Percentiles rank a stretch among this genome's conserved stretches.
Conservation (phyloP, 495 filamentous ascomycete species). For the Physcia stellaris region DNA sequence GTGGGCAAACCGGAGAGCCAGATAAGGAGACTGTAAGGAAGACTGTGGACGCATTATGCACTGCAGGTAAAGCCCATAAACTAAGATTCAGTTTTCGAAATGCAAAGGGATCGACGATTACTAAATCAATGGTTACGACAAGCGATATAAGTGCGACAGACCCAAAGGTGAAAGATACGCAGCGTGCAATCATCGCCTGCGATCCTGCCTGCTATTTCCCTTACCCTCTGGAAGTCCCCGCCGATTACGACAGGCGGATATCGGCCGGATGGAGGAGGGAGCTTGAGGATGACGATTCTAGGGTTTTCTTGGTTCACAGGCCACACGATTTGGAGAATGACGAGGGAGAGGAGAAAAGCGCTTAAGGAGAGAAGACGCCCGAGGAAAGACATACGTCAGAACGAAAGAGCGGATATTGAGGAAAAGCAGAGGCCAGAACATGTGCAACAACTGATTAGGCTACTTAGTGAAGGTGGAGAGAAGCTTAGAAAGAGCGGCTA, state of each 20-base stretch:
- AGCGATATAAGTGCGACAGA: conserved; percentile 34
- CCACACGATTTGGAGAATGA: conserved; percentile 19
- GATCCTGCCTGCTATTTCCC: conserved; percentile 10
- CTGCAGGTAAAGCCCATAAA: conserved; percentile 42
- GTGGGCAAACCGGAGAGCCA: conserved; percentile 28
- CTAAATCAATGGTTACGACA: conserved; percentile 38
- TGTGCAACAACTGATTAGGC: no score
- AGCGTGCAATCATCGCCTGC: conserved; percentile 35
- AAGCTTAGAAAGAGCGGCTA: no score
- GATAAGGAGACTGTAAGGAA: conserved; percentile 37
- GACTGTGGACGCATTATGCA: conserved; percentile 47
- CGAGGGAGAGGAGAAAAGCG: conserved; percentile 21
- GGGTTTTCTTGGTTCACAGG: conserved; percentile 28
- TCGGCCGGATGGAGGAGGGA: not conserved
- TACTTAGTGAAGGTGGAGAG: no score
- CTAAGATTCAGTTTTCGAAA: conserved; percentile 49
- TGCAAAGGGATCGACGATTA: conserved; percentile 37
- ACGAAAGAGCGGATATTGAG: no score
- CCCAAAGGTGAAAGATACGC: conserved; percentile 35
- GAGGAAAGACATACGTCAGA: conserved; percentile 5
- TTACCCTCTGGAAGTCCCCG: no score
- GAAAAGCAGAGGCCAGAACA: no score
- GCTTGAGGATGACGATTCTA: conserved; percentile 11
- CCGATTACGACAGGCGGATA: not conserved
- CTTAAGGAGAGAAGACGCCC: conserved; percentile 19